Evolutionary conservation across 2,329 filamentous ascomycete genomes (phyloP).

Genomic region (Chaetomium strumarium): DNA sequence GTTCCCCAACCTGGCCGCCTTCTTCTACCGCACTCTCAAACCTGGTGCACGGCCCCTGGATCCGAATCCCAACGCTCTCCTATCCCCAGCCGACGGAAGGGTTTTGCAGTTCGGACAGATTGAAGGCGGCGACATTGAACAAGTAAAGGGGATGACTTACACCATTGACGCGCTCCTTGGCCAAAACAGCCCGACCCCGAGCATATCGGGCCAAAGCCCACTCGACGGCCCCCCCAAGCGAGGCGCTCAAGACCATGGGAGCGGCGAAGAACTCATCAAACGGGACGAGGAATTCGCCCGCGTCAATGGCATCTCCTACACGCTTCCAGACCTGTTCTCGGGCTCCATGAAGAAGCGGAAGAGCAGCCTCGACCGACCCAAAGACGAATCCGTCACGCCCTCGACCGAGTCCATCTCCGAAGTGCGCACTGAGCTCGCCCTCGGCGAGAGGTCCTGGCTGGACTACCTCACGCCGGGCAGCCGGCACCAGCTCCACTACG

Average conservation of each 20-base stretch:
- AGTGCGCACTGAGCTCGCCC: slow-evolving; percentile 76
- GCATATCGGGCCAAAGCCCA: slow-evolving; percentile 40
- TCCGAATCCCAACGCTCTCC: slow-evolving; percentile 67
- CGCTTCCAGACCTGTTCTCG: slow-evolving; percentile 78
- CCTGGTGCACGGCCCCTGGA: slow-evolving; percentile 82
- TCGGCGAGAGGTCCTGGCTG: slow-evolving; percentile 66
- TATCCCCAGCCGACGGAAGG: slow-evolving; percentile 86
- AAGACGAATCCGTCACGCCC: slow-evolving; percentile 67
- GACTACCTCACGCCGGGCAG: slow-evolving; percentile 55
- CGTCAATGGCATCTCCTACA: slow-evolving; percentile 94
- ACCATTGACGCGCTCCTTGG: slow-evolving; percentile 89
- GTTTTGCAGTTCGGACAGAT: slow-evolving; percentile 90
- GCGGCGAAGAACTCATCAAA: slow-evolving; percentile 62
- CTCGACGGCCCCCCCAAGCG: slow-evolving; percentile 24
- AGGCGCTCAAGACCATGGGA: slow-evolving; percentile 29
- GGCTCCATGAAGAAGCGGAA: slow-evolving; percentile 49
- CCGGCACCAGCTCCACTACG: slow-evolving; percentile 79
- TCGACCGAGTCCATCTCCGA: slow-evolving; percentile 70
- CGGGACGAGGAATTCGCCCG: slow-evolving; percentile 88
- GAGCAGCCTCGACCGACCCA: slow-evolving; percentile 39
- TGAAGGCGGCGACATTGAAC: slow-evolving; percentile 89
- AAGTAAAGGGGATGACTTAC: slow-evolving; percentile 98
- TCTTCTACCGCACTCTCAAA: slow-evolving; percentile 95
- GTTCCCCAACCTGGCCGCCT: slow-evolving; percentile 89
- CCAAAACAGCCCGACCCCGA: slow-evolving; percentile 50